Percentiles rank a stretch among this genome's conserved stretches.
phyloP scores from a whole-genome alignment of 148 eudicot genomes.

The Silene conica region DNA sequence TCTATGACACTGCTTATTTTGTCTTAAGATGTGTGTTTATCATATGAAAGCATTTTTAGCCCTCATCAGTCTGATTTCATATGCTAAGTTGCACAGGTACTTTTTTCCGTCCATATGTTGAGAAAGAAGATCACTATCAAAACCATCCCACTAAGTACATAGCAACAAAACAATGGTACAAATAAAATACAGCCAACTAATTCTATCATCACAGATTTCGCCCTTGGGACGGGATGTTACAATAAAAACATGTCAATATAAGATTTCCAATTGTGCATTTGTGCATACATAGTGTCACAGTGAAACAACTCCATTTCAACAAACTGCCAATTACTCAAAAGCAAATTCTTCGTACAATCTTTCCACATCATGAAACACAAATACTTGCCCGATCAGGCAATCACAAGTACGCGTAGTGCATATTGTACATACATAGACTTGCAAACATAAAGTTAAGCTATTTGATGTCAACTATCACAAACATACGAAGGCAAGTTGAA shows the following conservation, averaged over 20 bases:
- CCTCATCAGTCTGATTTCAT: no score
- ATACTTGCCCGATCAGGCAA: background rate
- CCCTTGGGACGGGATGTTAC: background rate
- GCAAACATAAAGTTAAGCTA: background rate
- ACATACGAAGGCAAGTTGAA: slow-evolving; percentile 10
- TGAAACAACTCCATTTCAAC: background rate
- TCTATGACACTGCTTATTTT: no score
- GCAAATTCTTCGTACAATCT: no score
- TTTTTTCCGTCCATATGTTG: no score
- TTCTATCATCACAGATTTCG: background rate
- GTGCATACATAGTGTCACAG: no score
- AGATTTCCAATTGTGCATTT: background rate
- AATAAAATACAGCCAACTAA: background rate
- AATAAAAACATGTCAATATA: background rate
- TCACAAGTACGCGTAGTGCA: background rate
- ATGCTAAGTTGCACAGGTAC: no score
- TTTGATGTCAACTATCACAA: background rate
- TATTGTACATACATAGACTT: background rate
- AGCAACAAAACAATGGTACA: no score
- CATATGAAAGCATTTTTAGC: no score
- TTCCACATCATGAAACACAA: background rate
- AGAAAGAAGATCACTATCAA: no score
- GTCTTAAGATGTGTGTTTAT: no score
- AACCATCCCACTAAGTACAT: no score
- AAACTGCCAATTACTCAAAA: background rate